Conservation (phyloP, 164 flowering plant species). For the Brasenia schreberi region DNA sequence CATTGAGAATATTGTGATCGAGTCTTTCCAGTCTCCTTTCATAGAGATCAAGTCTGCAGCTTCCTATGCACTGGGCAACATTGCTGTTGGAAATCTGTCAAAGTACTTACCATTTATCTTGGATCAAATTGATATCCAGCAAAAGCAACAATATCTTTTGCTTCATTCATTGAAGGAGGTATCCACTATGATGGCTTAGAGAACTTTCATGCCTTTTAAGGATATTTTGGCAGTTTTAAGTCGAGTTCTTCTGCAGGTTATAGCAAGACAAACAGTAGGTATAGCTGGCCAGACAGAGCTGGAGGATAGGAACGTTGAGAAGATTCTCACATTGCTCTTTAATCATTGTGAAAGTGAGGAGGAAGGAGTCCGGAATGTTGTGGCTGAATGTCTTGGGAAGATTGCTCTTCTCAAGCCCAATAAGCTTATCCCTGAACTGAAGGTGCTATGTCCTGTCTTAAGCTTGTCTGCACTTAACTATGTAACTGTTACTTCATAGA, state of each 20-base stretch:
- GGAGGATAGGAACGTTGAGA: constrained; percentile 86
- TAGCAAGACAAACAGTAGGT: constrained; percentile 92
- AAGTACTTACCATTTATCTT: constrained; percentile 88
- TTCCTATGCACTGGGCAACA: constrained; percentile 97
- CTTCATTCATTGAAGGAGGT: constrained; percentile 99
- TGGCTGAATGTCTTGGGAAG: constrained; percentile 98
- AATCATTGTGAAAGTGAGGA: constrained; percentile 99
- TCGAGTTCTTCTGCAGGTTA: constrained; percentile 48
- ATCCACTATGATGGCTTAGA: neutral
- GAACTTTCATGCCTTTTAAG: neutral
- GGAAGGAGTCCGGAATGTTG: constrained; percentile 99
- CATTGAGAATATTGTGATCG: constrained; percentile 86
- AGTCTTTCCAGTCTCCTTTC: constrained; percentile 95
- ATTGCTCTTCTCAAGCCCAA: constrained; percentile 91
- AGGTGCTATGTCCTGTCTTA: constrained; percentile 33
- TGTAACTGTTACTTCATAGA: no score
- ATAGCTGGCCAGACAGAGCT: constrained; percentile 59
- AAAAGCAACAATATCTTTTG: constrained; percentile 87
- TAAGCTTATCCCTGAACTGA: constrained; percentile 93
- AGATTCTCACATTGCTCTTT: constrained; percentile 75
- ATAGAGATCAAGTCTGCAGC: constrained; percentile 99
- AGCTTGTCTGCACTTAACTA: neutral
- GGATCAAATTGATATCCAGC: constrained; percentile 99
- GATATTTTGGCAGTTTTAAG: neutral
- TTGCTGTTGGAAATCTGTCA: constrained; percentile 92